phyloP scores from a whole-genome alignment of 2,329 filamentous ascomycete species.

The Pseudopithomyces chartarum region DNA sequence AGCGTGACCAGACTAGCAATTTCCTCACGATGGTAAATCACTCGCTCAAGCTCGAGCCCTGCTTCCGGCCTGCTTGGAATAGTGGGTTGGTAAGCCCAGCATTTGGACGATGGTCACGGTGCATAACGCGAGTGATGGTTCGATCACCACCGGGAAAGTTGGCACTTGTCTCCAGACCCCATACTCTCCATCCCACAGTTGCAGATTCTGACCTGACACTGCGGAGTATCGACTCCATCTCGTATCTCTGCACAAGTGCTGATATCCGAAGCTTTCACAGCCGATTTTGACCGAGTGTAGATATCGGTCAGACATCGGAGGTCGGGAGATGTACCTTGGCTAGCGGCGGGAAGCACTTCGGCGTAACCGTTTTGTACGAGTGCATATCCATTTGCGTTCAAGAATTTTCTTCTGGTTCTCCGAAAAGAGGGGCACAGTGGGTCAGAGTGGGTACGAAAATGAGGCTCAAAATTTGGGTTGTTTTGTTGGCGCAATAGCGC shows the following conservation, averaged over 20 bases:
- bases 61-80: neutral
- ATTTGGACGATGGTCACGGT: neutral
- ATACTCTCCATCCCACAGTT: neutral
- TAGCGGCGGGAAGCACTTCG: slow-evolving; percentile 4
- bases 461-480: neutral
- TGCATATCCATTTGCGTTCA: neutral
- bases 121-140: neutral
- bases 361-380: neutral
- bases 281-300: slow-evolving; percentile 4
- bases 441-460: neutral
- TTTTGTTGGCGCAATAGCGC: slow-evolving; percentile 2
- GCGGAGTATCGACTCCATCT: neutral
- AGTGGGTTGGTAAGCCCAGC: neutral
- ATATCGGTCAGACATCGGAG: slow-evolving; percentile 2
- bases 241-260: neutral
- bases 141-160: neutral
- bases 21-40: slow-evolving; percentile 2
- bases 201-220: neutral
- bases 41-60: slow-evolving; percentile 4
- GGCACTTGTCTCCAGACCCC: neutral
- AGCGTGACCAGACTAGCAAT: slow-evolving; percentile 2
- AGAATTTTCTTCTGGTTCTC: slow-evolving; percentile 2
- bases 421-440: slow-evolving; percentile 1
- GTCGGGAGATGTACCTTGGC: slow-evolving; percentile 5
- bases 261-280: neutral